Percentiles rank a stretch among this genome's conserved stretches.
phyloP scores from a whole-genome alignment of 768 basidiomycete species.

The Termitomyces sp. region DNA sequence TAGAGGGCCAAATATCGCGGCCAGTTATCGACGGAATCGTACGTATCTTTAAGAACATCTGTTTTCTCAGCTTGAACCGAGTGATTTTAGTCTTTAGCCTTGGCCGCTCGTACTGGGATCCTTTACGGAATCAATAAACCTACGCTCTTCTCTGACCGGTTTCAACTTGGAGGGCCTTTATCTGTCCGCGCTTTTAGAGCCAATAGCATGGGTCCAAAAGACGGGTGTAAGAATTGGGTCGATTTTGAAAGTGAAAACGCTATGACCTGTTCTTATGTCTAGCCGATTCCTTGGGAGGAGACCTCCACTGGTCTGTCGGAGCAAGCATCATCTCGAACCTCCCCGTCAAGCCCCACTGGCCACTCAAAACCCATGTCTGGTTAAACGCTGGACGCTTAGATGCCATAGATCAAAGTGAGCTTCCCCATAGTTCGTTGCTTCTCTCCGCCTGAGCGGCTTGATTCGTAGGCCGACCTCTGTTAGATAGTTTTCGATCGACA shows the following conservation, averaged over 20 bases:
- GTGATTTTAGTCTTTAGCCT: conserved; percentile 60
- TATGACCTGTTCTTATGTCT: neutral
- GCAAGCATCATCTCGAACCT: conserved; percentile 73
- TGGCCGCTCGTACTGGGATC: conserved; percentile 70
- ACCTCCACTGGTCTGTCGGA: conserved; percentile 77
- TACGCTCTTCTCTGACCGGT: conserved; percentile 76
- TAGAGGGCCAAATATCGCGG: conserved; percentile 62
- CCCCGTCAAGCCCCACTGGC: conserved; percentile 76
- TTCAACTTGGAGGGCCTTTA: conserved; percentile 90
- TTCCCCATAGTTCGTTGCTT: neutral
- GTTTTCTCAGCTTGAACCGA: neutral
- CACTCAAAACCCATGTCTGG: conserved; percentile 77
- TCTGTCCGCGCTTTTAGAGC: conserved; percentile 75
- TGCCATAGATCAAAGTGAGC: conserved; percentile 52
- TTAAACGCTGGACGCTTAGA: conserved; percentile 80
- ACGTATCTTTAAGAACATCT: conserved; percentile 22
- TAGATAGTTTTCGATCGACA: conserved; percentile 36
- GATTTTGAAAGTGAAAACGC: neutral
- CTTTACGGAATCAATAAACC: conserved; percentile 56
- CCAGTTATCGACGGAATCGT: conserved; percentile 57
- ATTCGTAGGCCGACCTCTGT: conserved; percentile 32
- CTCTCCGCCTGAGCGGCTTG: conserved; percentile 1
- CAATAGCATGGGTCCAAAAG: conserved; percentile 76
- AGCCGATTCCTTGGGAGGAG: conserved; percentile 88
- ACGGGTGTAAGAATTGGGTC: conserved; percentile 50